Evolutionary conservation across 768 basidiomycete genomes (phyloP).

Genomic region (Mrakia frigida): DNA sequence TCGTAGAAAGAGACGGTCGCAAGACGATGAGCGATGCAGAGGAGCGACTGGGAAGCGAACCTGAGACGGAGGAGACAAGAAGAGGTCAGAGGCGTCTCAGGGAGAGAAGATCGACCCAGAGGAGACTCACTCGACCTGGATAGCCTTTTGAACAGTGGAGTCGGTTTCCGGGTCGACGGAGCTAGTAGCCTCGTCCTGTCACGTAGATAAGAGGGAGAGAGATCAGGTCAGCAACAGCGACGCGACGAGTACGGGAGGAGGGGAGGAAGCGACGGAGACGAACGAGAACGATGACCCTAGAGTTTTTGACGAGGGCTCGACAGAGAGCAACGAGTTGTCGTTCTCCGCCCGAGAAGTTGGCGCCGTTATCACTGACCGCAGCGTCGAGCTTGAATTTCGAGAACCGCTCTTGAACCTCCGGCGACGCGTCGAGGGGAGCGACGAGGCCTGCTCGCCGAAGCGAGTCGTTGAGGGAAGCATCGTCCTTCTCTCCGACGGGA

Average conservation of each 20-base stretch:
- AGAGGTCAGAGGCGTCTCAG: too few species aligned
- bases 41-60: slow-evolving; percentile 35
- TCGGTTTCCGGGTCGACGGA: slow-evolving; percentile 62
- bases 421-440: slow-evolving; percentile 46
- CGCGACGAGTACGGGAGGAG: not conserved
- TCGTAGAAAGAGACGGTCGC: slow-evolving; percentile 44
- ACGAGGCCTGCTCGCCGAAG: slow-evolving; percentile 61
- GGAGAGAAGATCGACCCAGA: not conserved
- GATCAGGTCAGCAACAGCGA: too few species aligned
- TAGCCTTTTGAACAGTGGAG: slow-evolving; percentile 58
- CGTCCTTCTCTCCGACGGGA: slow-evolving; percentile 52
- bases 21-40: slow-evolving; percentile 36
- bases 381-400: slow-evolving; percentile 64
- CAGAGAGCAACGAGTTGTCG: slow-evolving; percentile 57
- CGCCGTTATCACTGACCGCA: slow-evolving; percentile 60
- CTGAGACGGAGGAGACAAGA: slow-evolving; percentile 51
- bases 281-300: slow-evolving; percentile 57
- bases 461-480: slow-evolving; percentile 59
- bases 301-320: slow-evolving; percentile 59
- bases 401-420: slow-evolving; percentile 49
- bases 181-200: slow-evolving; percentile 60
- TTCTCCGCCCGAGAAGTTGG: slow-evolving; percentile 58
- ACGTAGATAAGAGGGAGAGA: not conserved
- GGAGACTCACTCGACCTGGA: slow-evolving; percentile 53
- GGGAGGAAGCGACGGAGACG: not conserved